A percentile compares a stretch with the other conserved stretches of the same genome.
phyloP scores from a whole-genome alignment of 352 stramenopile species.

The Phytophthora macrochlamydospora region DNA sequence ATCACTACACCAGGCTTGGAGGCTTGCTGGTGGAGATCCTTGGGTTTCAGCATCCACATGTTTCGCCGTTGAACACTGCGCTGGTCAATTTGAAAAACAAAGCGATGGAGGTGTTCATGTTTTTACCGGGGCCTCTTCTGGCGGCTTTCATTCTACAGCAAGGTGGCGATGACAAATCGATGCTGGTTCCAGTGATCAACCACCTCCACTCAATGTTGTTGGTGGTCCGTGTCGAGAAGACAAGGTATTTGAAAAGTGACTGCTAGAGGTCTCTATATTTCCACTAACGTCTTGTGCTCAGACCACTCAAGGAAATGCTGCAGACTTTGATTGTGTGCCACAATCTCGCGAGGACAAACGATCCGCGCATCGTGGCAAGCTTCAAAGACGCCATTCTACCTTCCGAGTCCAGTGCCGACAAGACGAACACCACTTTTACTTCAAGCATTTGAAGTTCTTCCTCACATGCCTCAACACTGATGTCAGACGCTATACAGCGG shows the following conservation, averaged over 20 bases:
- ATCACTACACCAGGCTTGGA: slow-evolving; percentile 36
- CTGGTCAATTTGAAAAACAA: slow-evolving; percentile 69
- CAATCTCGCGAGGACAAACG: slow-evolving; percentile 51
- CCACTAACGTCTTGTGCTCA: slow-evolving; percentile 8
- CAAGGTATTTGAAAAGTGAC: slow-evolving; percentile 25
- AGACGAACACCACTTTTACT: slow-evolving; percentile 39
- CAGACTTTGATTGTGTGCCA: slow-evolving; percentile 70
- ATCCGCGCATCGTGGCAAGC: slow-evolving; percentile 28
- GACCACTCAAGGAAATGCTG: slow-evolving; percentile 50
- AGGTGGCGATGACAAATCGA: slow-evolving; percentile 2
- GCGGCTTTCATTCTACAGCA: slow-evolving; percentile 53
- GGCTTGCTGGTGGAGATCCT: slow-evolving; percentile 55
- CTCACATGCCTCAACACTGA: slow-evolving; percentile 76
- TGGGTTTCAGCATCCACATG: slow-evolving; percentile 24
- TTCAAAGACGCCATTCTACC: slow-evolving; percentile 54
- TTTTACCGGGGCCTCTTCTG: slow-evolving; percentile 48
- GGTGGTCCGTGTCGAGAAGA: slow-evolving; percentile 65
- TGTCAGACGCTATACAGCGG: slow-evolving; percentile 66
- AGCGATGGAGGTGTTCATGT: slow-evolving; percentile 67
- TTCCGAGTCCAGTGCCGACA: background rate
- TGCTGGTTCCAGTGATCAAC: slow-evolving; percentile 38
- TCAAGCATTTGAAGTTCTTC: slow-evolving; percentile 71
- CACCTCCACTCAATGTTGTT: slow-evolving; percentile 66
- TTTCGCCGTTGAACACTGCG: slow-evolving; percentile 34
- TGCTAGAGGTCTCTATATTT: too few relatives aligned